phyloP scores from a whole-genome alignment of 2,329 filamentous ascomycete genomes.

The Alternaria sp. region DNA sequence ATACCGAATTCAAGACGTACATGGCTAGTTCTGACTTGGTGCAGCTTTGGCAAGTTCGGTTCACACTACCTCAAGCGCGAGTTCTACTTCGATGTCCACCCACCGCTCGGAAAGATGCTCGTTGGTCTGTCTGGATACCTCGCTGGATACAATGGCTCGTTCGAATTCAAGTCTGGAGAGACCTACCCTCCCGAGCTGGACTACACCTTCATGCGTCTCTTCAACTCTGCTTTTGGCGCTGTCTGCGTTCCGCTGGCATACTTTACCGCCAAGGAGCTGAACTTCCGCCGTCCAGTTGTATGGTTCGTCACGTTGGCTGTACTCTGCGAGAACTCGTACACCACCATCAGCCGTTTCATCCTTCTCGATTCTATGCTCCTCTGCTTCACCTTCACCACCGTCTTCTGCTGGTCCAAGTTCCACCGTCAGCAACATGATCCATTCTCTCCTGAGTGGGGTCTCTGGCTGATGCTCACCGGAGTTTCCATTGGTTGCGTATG shows the following conservation, averaged over 20 bases:
- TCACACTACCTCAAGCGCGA: slow-evolving; percentile 99
- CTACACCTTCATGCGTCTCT: slow-evolving; percentile 98
- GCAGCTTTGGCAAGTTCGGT: slow-evolving; percentile 92
- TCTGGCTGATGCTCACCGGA: slow-evolving; percentile 92
- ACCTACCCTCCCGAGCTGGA: slow-evolving; percentile 92
- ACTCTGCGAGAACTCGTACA: slow-evolving; percentile 98
- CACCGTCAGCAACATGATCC: slow-evolving; percentile 84
- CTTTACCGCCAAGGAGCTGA: slow-evolving; percentile 89
- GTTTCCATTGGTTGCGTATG: slow-evolving; percentile 97
- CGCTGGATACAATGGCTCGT: slow-evolving; percentile 97
- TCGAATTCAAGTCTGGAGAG: slow-evolving; percentile 99
- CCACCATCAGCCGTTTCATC: slow-evolving; percentile 97
- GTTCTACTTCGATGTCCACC: slow-evolving; percentile 98
- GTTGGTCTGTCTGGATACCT: slow-evolving; percentile 95
- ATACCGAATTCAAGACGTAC: not conserved
- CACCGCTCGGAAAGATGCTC: slow-evolving; percentile 96
- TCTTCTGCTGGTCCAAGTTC: slow-evolving; percentile 97
- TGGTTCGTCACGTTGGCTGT: slow-evolving; percentile 98
- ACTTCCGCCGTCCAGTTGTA: slow-evolving; percentile 83
- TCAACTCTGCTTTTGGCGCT: slow-evolving; percentile 94
- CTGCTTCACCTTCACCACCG: slow-evolving; percentile 97
- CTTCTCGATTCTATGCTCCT: slow-evolving; percentile 98
- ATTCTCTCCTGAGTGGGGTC: slow-evolving; percentile 90
- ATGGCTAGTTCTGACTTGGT: slow-evolving; percentile 25
- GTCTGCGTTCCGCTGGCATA: slow-evolving; percentile 93